phyloP scores from a whole-genome alignment of 345 rosid species.

The Euphorbia peplus region DNA sequence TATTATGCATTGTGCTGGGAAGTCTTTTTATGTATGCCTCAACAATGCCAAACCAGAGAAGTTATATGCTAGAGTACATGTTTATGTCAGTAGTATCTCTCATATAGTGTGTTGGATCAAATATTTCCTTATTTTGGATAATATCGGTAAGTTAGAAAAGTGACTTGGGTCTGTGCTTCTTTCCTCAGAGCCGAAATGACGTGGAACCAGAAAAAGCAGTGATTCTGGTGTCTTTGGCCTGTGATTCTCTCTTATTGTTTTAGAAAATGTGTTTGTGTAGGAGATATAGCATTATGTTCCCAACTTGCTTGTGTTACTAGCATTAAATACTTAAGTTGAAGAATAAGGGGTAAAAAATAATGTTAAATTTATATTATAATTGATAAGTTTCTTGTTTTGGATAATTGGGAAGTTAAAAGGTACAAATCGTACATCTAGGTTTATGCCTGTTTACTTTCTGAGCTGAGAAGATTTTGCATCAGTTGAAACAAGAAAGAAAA shows the following conservation, averaged over 20 bases:
- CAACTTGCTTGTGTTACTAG: no score
- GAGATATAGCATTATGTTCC: no score
- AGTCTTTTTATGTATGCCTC: not conserved
- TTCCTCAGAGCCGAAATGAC: not conserved
- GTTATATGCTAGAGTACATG: not conserved
- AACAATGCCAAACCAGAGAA: not conserved
- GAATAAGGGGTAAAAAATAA: no score
- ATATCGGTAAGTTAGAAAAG: not conserved
- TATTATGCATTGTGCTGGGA: not conserved
- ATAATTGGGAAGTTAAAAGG: no score
- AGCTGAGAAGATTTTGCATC: not conserved
- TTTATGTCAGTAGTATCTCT: not conserved
- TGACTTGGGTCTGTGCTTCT: not conserved
- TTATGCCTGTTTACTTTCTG: not conserved
- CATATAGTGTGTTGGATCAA: not conserved
- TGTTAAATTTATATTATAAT: no score
- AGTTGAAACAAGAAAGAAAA: not conserved
- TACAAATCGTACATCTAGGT: not conserved
- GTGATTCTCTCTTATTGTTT: no score
- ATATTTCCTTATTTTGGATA: not conserved
- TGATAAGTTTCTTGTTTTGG: no score
- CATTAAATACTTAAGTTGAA: no score
- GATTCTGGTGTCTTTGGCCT: not conserved
- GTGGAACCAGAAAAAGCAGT: not conserved
- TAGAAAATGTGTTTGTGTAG: no score